Percentiles rank a stretch among this genome's conserved stretches.
phyloP scores from a whole-genome alignment of 257 asterid species.

The Primulina eburnea region DNA sequence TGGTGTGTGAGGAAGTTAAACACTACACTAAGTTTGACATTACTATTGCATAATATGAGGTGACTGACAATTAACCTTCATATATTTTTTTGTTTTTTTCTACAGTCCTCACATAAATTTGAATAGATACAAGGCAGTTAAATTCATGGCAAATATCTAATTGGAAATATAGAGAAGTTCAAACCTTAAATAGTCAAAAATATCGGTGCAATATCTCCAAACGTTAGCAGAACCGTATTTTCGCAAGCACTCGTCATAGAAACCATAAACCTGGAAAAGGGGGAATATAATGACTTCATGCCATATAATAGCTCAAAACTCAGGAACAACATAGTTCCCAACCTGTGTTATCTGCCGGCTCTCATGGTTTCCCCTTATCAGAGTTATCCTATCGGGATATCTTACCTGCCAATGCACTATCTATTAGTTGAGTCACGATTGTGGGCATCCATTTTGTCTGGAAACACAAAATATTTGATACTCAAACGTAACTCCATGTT shows the following conservation, averaged over 20 bases:
- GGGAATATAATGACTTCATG: constrained; percentile 15
- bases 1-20: constrained; percentile 12
- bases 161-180: constrained; percentile 26
- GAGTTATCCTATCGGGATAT: constrained; percentile 94
- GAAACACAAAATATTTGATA: constrained; percentile 7
- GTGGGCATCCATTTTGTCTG: constrained; percentile 11
- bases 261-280: constrained; percentile 80
- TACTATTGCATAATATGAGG: constrained; percentile 11
- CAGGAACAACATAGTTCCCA: constrained; percentile 24
- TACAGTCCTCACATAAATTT: constrained; percentile 17
- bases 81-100: neutral
- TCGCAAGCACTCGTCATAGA: constrained; percentile 97
- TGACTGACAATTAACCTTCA: constrained; percentile 9
- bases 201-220: constrained; percentile 99
- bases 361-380: constrained; percentile 96
- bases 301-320: constrained; percentile 20
- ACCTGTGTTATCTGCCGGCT: constrained; percentile 99
- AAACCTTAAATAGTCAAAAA: constrained; percentile 91
- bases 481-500: constrained; percentile 1
- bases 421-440: constrained; percentile 25
- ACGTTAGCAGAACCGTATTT: constrained; percentile 91
- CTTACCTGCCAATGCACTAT: constrained; percentile 63
- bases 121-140: neutral
- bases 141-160: constrained; percentile 16
- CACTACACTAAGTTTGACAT: constrained; percentile 7